Conservation (phyloP, 2,329 filamentous ascomycete genomes). For the Botrytis medusae region DNA sequence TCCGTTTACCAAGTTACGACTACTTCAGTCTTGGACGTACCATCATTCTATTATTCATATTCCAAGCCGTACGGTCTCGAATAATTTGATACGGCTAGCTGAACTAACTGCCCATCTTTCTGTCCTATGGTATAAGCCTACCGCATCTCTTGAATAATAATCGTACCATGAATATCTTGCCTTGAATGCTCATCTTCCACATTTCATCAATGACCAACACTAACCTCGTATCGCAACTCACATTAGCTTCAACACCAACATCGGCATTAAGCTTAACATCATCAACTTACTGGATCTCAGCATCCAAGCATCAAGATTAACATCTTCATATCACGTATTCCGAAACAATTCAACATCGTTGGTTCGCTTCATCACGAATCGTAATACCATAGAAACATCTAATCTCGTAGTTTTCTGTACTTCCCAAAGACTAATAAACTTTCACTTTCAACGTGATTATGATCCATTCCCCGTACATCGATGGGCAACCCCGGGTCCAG, state of each 20-base stretch:
- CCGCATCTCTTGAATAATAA: not conserved
- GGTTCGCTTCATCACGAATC: not conserved
- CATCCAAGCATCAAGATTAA: not conserved
- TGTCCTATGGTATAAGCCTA: not conserved
- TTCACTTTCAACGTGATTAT: not conserved
- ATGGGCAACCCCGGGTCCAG: too few species aligned
- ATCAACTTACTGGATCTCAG: not conserved
- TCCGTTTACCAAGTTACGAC: not conserved
- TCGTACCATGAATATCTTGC: too few species aligned
- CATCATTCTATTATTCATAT: not conserved
- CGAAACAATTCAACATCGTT: not conserved
- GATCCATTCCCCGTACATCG: not conserved
- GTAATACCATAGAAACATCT: not conserved
- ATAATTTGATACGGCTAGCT: not conserved
- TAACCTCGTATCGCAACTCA: not conserved
- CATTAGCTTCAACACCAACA: not conserved
- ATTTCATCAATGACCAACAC: not conserved
- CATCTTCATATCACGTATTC: not conserved
- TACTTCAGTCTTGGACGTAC: not conserved
- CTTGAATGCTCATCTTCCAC: not conserved
- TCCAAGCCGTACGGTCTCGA: not conserved
- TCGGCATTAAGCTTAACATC: not conserved
- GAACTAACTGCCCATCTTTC: too few species aligned
- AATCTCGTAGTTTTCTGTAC: not conserved
- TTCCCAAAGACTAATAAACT: not conserved